These are phyloP conservation scores for Hordeum vulgare DNA, from an alignment of 176 grass and related monocot genomes.

Conservation along the genomic window MorexV3_pseudomolecules_assembly NC_058519.1:636015081-636015580, in stretches of 20 bases:
- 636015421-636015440: background rate
- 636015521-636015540: background rate
- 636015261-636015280: conserved; percentile 74
- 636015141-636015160: conserved; percentile 63
- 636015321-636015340: conserved; percentile 72
- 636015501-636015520: background rate
- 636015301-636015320: conserved; percentile 45
- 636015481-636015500: background rate
- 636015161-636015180: background rate
- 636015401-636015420: conserved; percentile 19
- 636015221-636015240: background rate
- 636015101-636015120: conserved; percentile 53
- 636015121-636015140: conserved; percentile 62
- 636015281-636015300: conserved; percentile 66
- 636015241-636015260: conserved; percentile 67
- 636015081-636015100: conserved; percentile 31
- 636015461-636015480: background rate
- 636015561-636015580: background rate
- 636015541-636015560: background rate
- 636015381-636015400: conserved; percentile 70
- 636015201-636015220: background rate
- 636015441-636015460: background rate
- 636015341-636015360: conserved; percentile 33
- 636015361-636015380: conserved; percentile 58
- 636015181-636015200: background rate